These are phyloP conservation scores for Leucogyrophana mollusca DNA, from an alignment of 768 basidiomycete genomes.

Conservation along the genomic window DNA sequence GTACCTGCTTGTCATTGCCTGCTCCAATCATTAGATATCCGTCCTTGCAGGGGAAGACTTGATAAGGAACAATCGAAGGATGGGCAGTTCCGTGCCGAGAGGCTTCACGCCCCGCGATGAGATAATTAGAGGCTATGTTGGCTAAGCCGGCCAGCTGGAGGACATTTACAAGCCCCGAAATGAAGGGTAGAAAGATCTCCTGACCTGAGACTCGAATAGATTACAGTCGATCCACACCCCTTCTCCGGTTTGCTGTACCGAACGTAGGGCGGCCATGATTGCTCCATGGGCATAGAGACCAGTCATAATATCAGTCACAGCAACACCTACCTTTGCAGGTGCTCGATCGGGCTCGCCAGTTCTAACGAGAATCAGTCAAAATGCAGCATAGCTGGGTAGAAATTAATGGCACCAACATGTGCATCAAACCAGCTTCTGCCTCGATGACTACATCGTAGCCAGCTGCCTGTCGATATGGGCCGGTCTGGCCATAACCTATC, in stretches of 20 bases:
- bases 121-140: conserved; percentile 92
- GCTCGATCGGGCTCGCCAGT: conserved; percentile 87
- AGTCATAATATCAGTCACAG: conserved; percentile 86
- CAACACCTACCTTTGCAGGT: conserved; percentile 94
- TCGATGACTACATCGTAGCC: conserved; percentile 90
- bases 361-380: conserved; percentile 33
- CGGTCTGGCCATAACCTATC: conserved; percentile 82
- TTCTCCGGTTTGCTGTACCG: conserved; percentile 78
- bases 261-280: conserved; percentile 86
- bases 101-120: conserved; percentile 83
- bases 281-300: conserved; percentile 91
- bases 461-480: conserved; percentile 78
- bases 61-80: conserved; percentile 92
- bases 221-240: conserved; percentile 93
- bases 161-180: neutral
- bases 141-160: conserved; percentile 82
- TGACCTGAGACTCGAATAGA: conserved; percentile 87
- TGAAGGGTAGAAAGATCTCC: conserved; percentile 9
- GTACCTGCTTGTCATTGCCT: conserved; percentile 84
- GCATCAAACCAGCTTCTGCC: conserved; percentile 92
- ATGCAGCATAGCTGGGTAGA: conserved; percentile 2
- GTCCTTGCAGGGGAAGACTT: conserved; percentile 84
- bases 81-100: conserved; percentile 89
- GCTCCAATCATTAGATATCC: conserved; percentile 94
- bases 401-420: conserved; percentile 57